Conservation (phyloP, 768 basidiomycete genomes). For the Lactarius deliciosus region DNA sequence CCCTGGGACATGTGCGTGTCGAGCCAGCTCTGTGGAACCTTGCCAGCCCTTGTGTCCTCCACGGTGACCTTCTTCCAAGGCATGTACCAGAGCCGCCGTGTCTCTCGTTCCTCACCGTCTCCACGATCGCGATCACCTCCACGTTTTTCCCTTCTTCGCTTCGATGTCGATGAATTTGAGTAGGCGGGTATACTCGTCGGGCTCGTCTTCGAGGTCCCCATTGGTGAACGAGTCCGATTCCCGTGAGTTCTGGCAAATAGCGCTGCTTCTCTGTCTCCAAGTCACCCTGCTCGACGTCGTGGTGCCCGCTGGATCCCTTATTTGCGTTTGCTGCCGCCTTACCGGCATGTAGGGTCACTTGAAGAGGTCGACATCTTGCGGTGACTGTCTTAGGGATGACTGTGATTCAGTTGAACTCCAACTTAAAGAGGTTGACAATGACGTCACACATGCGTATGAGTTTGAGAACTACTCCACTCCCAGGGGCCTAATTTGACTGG, state of each 20-base stretch:
- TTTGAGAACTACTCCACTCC: background rate
- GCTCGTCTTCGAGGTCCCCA: constrained; percentile 17
- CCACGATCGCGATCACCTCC: constrained; percentile 4
- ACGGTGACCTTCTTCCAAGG: constrained; percentile 45
- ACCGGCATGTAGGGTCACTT: background rate
- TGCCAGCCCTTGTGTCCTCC: constrained; percentile 33
- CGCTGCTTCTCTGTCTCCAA: constrained; percentile 20
- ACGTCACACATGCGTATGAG: background rate
- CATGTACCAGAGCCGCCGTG: constrained; percentile 43
- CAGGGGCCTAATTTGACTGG: background rate
- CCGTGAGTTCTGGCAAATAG: constrained; percentile 6
- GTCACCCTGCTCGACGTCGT: constrained; percentile 25
- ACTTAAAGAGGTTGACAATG: background rate
- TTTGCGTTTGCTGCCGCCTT: background rate
- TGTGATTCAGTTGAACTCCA: background rate
- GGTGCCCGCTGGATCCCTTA: background rate
- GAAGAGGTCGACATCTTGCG: constrained; percentile 18
- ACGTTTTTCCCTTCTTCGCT: constrained; percentile 24
- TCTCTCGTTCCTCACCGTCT: constrained; percentile 28
- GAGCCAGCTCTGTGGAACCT: constrained; percentile 43
- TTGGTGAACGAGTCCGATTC: background rate
- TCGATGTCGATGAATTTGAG: constrained; percentile 30
- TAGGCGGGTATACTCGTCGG: constrained; percentile 29
- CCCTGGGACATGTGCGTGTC: constrained; percentile 42
- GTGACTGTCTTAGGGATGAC: background rate